These are phyloP conservation scores for Penicillium odoratum DNA, from an alignment of 495 filamentous ascomycete genomes.

Conservation along the genomic window DNA sequence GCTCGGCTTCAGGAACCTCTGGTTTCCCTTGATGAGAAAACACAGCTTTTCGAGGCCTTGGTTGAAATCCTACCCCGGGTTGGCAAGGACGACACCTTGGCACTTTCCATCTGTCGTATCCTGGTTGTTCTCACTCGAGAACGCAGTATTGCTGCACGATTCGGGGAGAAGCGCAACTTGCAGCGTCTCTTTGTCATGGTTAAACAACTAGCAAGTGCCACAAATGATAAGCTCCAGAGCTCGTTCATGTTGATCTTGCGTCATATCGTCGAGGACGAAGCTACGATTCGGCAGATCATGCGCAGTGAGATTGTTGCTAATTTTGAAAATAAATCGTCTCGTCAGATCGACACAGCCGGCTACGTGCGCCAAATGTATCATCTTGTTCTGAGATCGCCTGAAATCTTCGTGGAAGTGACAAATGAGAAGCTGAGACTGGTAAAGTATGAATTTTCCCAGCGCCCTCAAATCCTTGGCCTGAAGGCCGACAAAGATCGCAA, in stretches of 20 bases:
- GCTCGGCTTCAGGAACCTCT: slow-evolving; percentile 61
- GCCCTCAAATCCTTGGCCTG: slow-evolving; percentile 57
- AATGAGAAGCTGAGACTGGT: slow-evolving; percentile 78
- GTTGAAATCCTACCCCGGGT: slow-evolving; percentile 81
- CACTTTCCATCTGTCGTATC: slow-evolving; percentile 78
- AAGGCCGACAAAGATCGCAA: slow-evolving; percentile 51
- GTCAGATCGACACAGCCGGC: slow-evolving; percentile 64
- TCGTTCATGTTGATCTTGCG: slow-evolving; percentile 85
- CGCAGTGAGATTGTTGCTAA: slow-evolving; percentile 78
- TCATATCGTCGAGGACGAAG: slow-evolving; percentile 92
- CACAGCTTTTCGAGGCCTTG: slow-evolving; percentile 68
- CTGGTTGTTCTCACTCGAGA: slow-evolving; percentile 87
- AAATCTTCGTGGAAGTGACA: slow-evolving; percentile 86
- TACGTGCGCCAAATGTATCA: slow-evolving; percentile 81
- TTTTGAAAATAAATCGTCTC: slow-evolving; percentile 63
- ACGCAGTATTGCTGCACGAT: slow-evolving; percentile 66
- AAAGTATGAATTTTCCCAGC: slow-evolving; percentile 58
- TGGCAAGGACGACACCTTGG: slow-evolving; percentile 81
- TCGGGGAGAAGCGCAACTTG: slow-evolving; percentile 86
- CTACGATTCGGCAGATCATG: slow-evolving; percentile 90
- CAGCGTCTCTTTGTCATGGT: slow-evolving; percentile 92
- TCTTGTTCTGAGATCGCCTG: slow-evolving; percentile 78
- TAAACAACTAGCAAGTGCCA: slow-evolving; percentile 79
- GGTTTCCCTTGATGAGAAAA: slow-evolving; percentile 65
- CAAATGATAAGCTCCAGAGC: slow-evolving; percentile 72